These are phyloP conservation scores for Metschnikowia drakensbergensis DNA, from an alignment of 805 yeast species.

Conservation along the genomic window DNA sequence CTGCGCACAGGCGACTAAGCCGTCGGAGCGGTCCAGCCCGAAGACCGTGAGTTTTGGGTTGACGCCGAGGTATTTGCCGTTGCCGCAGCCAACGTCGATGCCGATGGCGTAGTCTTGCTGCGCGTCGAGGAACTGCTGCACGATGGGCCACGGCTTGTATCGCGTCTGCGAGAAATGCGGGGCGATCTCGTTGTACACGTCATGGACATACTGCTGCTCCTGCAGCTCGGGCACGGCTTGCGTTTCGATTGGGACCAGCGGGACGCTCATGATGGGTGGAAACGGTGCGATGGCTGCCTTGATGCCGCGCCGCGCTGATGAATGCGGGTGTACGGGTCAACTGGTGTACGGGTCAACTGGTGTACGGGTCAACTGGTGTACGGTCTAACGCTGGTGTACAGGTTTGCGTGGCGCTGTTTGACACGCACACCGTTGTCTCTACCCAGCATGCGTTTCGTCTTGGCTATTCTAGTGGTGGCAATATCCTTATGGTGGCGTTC, in stretches of 20 bases:
- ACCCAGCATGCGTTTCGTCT: constrained; percentile 6
- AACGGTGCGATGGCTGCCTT: neutral
- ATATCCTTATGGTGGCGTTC: neutral
- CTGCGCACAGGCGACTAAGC: constrained; percentile 61
- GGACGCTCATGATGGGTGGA: constrained; percentile 25
- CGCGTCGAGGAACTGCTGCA: constrained; percentile 57
- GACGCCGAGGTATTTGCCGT: constrained; percentile 82
- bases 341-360: too few species aligned
- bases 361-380: too few species aligned
- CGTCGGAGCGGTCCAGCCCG: constrained; percentile 73
- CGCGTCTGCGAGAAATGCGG: constrained; percentile 89
- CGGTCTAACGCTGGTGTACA: too few species aligned
- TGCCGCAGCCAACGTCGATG: constrained; percentile 94
- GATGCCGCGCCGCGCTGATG: neutral
- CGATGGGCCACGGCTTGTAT: constrained; percentile 98
- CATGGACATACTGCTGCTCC: constrained; percentile 80
- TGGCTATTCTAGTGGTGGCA: neutral
- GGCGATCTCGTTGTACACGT: constrained; percentile 92
- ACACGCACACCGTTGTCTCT: too few species aligned
- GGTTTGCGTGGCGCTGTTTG: too few species aligned
- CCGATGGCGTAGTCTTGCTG: constrained; percentile 63
- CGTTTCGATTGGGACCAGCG: constrained; percentile 27
- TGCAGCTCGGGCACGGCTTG: constrained; percentile 46
- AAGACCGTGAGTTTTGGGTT: constrained; percentile 65
- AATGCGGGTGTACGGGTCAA: neutral